A percentile compares a stretch with the other conserved stretches of the same genome.
phyloP scores from a whole-genome alignment of 768 basidiomycete species.

The Leccinum longicurvipes region DNA sequence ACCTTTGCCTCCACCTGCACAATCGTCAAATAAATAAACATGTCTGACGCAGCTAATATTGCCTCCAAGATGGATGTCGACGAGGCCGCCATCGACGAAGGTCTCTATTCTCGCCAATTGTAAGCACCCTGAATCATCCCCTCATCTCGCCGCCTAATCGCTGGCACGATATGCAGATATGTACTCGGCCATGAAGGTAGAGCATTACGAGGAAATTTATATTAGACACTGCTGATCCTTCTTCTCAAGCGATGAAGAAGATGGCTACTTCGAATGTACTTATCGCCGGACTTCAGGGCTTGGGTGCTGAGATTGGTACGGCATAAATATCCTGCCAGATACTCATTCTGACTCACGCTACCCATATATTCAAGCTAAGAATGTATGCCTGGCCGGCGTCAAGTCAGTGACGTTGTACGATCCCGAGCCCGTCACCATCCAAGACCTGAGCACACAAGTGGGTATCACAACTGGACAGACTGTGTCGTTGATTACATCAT shows the following conservation, averaged over 20 bases:
- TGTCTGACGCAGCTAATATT: conserved; percentile 37
- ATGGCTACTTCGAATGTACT: conserved; percentile 97
- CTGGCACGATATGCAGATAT: conserved; percentile 53
- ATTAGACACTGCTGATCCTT: conserved; percentile 16
- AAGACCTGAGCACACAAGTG: conserved; percentile 92
- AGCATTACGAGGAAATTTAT: neutral
- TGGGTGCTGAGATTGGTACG: conserved; percentile 94
- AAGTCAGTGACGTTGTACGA: conserved; percentile 97
- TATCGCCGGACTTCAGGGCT: conserved; percentile 85
- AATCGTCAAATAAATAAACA: conserved; percentile 15
- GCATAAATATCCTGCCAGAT: neutral
- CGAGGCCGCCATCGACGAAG: conserved; percentile 87
- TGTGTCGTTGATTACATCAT: conserved; percentile 7
- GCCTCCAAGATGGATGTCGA: conserved; percentile 76
- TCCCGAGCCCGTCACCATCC: conserved; percentile 81
- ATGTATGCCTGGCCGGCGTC: conserved; percentile 91
- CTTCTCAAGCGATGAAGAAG: conserved; percentile 87
- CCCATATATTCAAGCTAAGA: conserved; percentile 61
- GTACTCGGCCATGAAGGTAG: conserved; percentile 95
- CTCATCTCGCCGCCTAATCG: conserved; percentile 13
- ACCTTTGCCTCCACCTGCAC: conserved; percentile 6
- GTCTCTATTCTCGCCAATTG: conserved; percentile 91
- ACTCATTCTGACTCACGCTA: conserved; percentile 5
- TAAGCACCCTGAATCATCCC: conserved; percentile 40
- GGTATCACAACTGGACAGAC: conserved; percentile 19